Conservation (phyloP, 139 green algal genomes). For the Coelastrella sp. region DNA sequence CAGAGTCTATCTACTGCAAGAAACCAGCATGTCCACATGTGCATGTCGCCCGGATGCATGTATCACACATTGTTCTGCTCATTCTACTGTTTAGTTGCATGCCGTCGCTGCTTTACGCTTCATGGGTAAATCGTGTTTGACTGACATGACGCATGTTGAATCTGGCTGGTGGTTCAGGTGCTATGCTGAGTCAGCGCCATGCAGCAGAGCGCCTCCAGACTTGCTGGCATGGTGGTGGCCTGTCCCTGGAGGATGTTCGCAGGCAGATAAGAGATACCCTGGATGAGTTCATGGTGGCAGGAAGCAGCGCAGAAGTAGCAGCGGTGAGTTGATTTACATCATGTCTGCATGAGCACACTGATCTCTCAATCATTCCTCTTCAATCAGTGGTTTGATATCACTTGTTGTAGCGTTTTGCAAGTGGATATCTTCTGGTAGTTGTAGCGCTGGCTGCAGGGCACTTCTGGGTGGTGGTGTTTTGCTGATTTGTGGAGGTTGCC, state of each 20-base stretch:
- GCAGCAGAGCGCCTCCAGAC: conserved; percentile 80
- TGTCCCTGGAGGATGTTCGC: conserved; percentile 66
- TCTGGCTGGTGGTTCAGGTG: conserved; percentile 50
- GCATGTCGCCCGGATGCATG: no score
- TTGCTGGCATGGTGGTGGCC: conserved; percentile 83
- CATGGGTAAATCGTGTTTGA: not conserved
- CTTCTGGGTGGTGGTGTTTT: no score
- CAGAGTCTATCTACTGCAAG: no score
- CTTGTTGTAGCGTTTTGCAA: no score
- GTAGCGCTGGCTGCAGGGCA: no score
- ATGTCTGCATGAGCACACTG: not conserved
- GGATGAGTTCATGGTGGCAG: conserved; percentile 67
- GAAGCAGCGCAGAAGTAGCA: conserved; percentile 58
- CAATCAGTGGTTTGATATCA: not conserved
- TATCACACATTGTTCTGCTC: no score
- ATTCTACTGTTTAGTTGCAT: no score
- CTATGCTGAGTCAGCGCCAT: conserved; percentile 78
- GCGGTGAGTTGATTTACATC: conserved; percentile 57
- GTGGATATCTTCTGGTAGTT: no score
- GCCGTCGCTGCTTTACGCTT: no score
- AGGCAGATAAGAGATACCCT: conserved; percentile 40
- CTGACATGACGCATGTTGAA: not conserved
- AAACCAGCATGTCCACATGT: no score
- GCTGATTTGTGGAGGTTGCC: no score
- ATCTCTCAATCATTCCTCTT: not conserved